These are phyloP conservation scores for Cercospora janseana DNA, from an alignment of 2,329 filamentous ascomycete species.

Conservation along the genomic window DNA sequence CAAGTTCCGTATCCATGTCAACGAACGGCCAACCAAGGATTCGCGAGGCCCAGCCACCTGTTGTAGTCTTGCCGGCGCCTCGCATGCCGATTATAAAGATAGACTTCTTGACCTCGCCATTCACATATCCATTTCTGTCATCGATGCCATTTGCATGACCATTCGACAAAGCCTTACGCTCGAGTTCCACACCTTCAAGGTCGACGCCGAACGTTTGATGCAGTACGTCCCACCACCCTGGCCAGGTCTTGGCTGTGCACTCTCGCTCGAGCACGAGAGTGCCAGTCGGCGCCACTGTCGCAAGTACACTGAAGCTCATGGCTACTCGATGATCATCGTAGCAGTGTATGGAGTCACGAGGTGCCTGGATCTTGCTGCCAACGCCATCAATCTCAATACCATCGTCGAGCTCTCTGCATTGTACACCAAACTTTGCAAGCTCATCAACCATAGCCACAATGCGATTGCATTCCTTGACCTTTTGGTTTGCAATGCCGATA, in stretches of 20 bases:
- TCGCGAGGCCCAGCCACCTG: constrained; percentile 78
- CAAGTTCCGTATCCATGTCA: constrained; percentile 85
- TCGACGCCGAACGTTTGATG: constrained; percentile 72
- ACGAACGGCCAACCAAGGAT: constrained; percentile 74
- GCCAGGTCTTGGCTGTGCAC: constrained; percentile 97
- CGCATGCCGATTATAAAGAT: constrained; percentile 97
- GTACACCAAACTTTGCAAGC: constrained; percentile 87
- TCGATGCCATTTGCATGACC: constrained; percentile 38
- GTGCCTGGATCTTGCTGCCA: constrained; percentile 54
- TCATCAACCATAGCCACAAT: constrained; percentile 95
- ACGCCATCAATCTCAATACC: constrained; percentile 75
- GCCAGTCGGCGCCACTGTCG: constrained; percentile 66
- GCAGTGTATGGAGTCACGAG: constrained; percentile 73
- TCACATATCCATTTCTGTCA: constrained; percentile 27
- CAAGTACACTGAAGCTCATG: constrained; percentile 95
- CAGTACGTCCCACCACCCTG: constrained; percentile 94
- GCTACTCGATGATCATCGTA: constrained; percentile 98
- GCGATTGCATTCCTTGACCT: constrained; percentile 96
- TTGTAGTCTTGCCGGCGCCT: constrained; percentile 93
- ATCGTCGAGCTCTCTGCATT: constrained; percentile 83
- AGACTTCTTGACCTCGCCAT: constrained; percentile 55
- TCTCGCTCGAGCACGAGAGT: constrained; percentile 84
- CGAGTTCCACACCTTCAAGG: constrained; percentile 71
- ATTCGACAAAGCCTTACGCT: constrained; percentile 31
- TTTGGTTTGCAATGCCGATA: constrained; percentile 92